Evolutionary conservation across 805 yeast species (phyloP), one percentile per base, ranked within the genome.

Genomic region (baker's yeast (Saccharomyces cerevisiae)): DNA sequence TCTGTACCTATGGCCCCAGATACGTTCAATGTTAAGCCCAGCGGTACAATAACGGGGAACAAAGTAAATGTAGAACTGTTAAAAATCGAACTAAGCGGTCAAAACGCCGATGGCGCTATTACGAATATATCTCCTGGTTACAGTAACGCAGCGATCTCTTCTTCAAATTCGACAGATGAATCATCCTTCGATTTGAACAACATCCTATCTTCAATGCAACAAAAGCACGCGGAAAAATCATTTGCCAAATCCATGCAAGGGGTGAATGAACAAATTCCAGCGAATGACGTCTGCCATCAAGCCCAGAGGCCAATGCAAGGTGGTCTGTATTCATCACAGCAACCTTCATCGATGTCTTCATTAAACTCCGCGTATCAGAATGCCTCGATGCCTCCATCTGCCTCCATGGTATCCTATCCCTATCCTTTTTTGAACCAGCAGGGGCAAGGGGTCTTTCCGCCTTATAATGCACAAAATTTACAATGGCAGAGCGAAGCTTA

Each of bases 1-100:
- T 65, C 71, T 4, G 64, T 63, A 2, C 70, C 70, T 3, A 57
- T 56, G 30, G 70, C 72, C 0, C 71, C 72, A 2, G 51, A 61
- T 2, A 54, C 58, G 3, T 61, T 69, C 29, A 51, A 55, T 47
- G 58, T 57, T 4, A 66, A 63, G 49, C 71, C 72, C 14, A 60
- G 65, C 52, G 49, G 56, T 36, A 36, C 17, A 17, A 36, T 36
- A 36, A 36, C 43, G 17, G 43, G 43, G 17, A 36, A 36, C 22
- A 36, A 17, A 10, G 8, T 6, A 21, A 36, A 17, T 21, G 17
- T 17, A 17, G 17, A 36, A 6, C 17, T 17, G 43, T 21, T 36
- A 2, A 24, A 36, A 9, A 36, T 6, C 17, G 27, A n/a, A 29
- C 36, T 41, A 2, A 2, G 27, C 3, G 9, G 17, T 41, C 51